phyloP scores from a whole-genome alignment of 1,284 basidiomycete genomes.

The Rhodotorula sp. region DNA sequence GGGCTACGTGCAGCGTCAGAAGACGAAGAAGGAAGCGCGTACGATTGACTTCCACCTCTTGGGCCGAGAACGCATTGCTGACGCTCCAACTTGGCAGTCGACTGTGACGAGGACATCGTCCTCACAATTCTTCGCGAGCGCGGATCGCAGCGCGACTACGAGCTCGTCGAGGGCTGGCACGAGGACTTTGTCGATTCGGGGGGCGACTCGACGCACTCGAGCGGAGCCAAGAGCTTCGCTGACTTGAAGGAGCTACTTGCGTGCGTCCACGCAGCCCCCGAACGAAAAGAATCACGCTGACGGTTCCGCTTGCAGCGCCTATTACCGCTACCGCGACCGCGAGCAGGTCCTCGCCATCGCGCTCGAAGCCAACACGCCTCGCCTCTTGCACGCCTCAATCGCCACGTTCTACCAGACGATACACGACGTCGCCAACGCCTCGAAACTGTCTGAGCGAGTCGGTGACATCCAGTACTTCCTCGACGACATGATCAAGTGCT shows the following conservation, averaged over 20 bases:
- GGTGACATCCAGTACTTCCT: slow-evolving; percentile 40
- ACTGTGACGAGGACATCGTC: slow-evolving; percentile 32
- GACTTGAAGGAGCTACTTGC: slow-evolving; percentile 35
- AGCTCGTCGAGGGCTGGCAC: slow-evolving; percentile 29
- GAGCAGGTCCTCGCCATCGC: slow-evolving; percentile 37
- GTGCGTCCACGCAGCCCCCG: slow-evolving; percentile 5
- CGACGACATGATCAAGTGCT: slow-evolving; percentile 29
- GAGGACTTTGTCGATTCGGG: slow-evolving; percentile 7
- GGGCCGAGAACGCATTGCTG: neutral
- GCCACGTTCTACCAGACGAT: slow-evolving; percentile 40
- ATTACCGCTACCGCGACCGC: slow-evolving; percentile 35
- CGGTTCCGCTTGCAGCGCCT: slow-evolving; percentile 16
- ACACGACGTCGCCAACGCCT: slow-evolving; percentile 37
- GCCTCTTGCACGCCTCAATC: slow-evolving; percentile 27
- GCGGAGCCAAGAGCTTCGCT: slow-evolving; percentile 9
- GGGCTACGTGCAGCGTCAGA: slow-evolving; percentile 22
- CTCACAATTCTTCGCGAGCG: slow-evolving; percentile 35
- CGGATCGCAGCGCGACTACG: neutral
- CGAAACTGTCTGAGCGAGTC: slow-evolving; percentile 30
- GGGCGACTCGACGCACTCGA: neutral
- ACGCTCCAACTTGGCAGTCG: too few species aligned
- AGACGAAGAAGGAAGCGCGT: slow-evolving; percentile 25
- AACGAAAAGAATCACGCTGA: neutral
- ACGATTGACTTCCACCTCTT: neutral
- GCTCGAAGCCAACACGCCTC: slow-evolving; percentile 34